phyloP scores from a whole-genome alignment of 345 rosid genomes.

The Salix exigua region DNA sequence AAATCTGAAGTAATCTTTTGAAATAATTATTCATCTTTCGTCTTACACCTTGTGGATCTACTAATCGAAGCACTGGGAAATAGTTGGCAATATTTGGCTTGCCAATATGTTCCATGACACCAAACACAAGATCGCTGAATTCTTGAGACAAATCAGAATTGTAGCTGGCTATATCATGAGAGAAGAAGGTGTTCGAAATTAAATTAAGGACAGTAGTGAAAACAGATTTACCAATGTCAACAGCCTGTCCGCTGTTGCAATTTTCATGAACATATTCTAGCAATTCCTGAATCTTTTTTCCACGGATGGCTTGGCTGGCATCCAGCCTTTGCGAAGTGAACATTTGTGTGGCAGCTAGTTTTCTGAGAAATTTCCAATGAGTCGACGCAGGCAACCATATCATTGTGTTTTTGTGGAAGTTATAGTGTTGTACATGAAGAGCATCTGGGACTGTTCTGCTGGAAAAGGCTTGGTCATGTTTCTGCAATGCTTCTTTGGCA shows the following conservation, averaged over 20 bases:
- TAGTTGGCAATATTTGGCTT: slow-evolving; percentile 41
- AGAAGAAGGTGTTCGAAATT: slow-evolving; percentile 41
- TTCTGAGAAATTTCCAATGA: slow-evolving; percentile 12
- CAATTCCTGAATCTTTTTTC: slow-evolving; percentile 9
- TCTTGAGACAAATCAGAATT: slow-evolving; percentile 16
- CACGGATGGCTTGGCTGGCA: slow-evolving; percentile 7
- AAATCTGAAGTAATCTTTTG: slow-evolving; percentile 16
- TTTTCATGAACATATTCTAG: slow-evolving; percentile 1
- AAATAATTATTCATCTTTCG: slow-evolving; percentile 10
- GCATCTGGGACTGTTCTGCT: background rate
- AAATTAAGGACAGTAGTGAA: slow-evolving; percentile 38
- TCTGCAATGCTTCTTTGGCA: slow-evolving; percentile 6
- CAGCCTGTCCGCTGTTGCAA: background rate
- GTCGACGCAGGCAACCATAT: background rate
- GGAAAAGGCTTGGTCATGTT: slow-evolving; percentile 8
- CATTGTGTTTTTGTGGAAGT: background rate
- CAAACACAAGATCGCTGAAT: slow-evolving; percentile 31
- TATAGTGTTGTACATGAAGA: background rate
- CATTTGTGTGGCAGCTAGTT: slow-evolving; percentile 6
- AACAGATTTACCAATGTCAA: slow-evolving; percentile 35
- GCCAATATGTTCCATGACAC: slow-evolving; percentile 38
- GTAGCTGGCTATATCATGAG: slow-evolving; percentile 36
- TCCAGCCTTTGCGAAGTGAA: slow-evolving; percentile 19
- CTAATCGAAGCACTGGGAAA: slow-evolving; percentile 35
- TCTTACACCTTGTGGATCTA: slow-evolving; percentile 43